Base-by-base conservation (phyloP, 1,284 basidiomycete genomes). In the Nidula niveotomentosa region DNA sequence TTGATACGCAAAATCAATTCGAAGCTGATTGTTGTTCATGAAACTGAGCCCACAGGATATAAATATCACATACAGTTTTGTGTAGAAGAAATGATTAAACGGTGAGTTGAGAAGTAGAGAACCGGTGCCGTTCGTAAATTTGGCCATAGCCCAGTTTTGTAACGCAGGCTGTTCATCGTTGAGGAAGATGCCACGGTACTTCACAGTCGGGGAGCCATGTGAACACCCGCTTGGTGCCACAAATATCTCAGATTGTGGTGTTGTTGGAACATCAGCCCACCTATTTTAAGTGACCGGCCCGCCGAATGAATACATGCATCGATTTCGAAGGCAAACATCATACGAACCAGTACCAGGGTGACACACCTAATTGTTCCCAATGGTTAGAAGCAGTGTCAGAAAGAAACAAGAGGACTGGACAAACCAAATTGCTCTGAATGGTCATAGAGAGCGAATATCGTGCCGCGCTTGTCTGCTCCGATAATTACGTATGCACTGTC, bases 181-280 rank as follows among this genome's bases (percentile, higher is more conserved):
- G 50, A 88, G 62, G 67, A 86, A 87, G 52, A 86, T 82, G 36
- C 80, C 88, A 39, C 88, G 80, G 60, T 87, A 90, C 64, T 90
- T 85, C 55, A 91, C 85, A 1, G 83, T 84, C 0, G 88, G 88
- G 6, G 77, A 68, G 33, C 85, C 87, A 65, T 90, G 88, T 7
- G 80, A 73, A 66, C 86, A 86, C 2, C 80, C 78, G n/a, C 66
- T 62, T 8, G 78, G 66, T 1, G 74, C 63, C 45, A 86, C 77
- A 57, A 78, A 83, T 35, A 88, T 59, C 34, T 79, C 66, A 1
- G 75, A 59, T 44, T 85, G 78, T 39, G 72, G 73, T 8, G 76
- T 80, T 1, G 77, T 74, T 6, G 85, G 85, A 9, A 88, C 85
- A 65, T 90, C 87, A 15, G 86, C 84, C 85, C 85, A 86, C 81